Percentiles rank a stretch among this genome's conserved stretches.
Conservation (phyloP, 2,329 filamentous ascomycete species). For the Cladosporium sp. region DNA sequence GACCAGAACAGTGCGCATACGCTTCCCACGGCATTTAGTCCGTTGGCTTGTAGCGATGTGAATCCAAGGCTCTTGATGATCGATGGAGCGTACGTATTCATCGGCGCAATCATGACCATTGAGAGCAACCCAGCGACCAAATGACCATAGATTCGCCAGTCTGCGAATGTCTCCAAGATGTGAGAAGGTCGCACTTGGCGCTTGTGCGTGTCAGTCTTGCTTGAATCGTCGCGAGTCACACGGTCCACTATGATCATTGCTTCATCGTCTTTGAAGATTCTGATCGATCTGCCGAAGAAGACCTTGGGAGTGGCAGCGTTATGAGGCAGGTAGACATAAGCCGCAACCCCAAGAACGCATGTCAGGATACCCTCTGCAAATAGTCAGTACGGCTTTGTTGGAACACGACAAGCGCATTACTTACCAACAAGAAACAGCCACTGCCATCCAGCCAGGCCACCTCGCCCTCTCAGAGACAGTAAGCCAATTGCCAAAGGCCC, state of each 20-base stretch:
- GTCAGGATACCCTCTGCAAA: background rate
- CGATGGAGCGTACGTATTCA: constrained; percentile 3
- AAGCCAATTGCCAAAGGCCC: background rate
- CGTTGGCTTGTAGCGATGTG: constrained; percentile 8
- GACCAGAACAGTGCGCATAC: background rate
- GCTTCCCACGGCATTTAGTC: background rate
- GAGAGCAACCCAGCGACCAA: background rate
- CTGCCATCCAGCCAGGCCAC: constrained; percentile 1
- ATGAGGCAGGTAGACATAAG: constrained; percentile 4
- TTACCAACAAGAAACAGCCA: constrained; percentile 6
- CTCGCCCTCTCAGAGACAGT: background rate
- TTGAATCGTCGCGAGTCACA: background rate
- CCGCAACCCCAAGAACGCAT: background rate
- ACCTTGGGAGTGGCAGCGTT: background rate
- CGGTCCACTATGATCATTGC: background rate
- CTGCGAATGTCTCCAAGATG: background rate
- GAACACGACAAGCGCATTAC: background rate
- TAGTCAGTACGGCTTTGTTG: background rate
- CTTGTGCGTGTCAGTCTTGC: constrained; percentile 1
- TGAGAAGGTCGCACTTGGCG: constrained; percentile 2
- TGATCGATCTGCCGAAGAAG: background rate
- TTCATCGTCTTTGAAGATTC: background rate
- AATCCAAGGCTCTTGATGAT: constrained; percentile 8
- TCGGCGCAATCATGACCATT: constrained; percentile 8
- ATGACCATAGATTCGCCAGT: constrained; percentile 10